Evolutionary conservation across 192 early-diverging fungal genomes (phyloP), one percentile per base, ranked within the genome.

Genomic region (Backusella luteola): DNA sequence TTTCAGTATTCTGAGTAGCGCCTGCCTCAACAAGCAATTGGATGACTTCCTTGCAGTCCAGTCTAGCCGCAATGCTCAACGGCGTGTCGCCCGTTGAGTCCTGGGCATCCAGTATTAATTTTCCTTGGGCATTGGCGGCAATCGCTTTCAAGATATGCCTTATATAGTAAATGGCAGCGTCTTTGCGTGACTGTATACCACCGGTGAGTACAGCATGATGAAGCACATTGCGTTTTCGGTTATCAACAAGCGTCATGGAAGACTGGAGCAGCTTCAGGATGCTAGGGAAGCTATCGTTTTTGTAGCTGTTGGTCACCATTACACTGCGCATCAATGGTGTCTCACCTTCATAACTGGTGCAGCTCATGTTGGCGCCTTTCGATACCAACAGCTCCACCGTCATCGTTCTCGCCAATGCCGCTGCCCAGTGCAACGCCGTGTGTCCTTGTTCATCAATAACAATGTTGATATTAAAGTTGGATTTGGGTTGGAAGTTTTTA

Each of bases 381-480:
- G 90, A 84, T 5, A 99, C 71, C 44, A 99, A 82, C n/a, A 96
- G 78, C 39, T 92, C 90, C 17, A 97, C 75, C 2, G 98, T 85
- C 41, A 86, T 82, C 67, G 94, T 90, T 26, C 92, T 81, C 0
- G 92, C 96, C 36, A 98, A 84, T 17, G 97, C 93, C 0, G 96
- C 93, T 6, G 98, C 96, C 97, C 97, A 99, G 77, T 99, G 98
- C 11, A 98, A 83, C 0, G 95, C 89, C 0, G 96, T 94, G 84
- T 98, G 95, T 4, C 97, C 97, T 66, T 94, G 94, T 52, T 96
- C 96, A 75, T 99, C 98, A 70, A 99, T 96, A 3, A 91, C 84
- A 19, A 97, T 77, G 79, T 98, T 90, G 14, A 95, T 84, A 53
- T 98, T 90, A 12, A 96, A 84, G 49, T 88, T 89, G 6, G 67